Evolutionary conservation across 208 protist species (phyloP), one percentile per base, ranked within the genome.

Genomic region (Kentomonas sorsogonicus): DNA sequence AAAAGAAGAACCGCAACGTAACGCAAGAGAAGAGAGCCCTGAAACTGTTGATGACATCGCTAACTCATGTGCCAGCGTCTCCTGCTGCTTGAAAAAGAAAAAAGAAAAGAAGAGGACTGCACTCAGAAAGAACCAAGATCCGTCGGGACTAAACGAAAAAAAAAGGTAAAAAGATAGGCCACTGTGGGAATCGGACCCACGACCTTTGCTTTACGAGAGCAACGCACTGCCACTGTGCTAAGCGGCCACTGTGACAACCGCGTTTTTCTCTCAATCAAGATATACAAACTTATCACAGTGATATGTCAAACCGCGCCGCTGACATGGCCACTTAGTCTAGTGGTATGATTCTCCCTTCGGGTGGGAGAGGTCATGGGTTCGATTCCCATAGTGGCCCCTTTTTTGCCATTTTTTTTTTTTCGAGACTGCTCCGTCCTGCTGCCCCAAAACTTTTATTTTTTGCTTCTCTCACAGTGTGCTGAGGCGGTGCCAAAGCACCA

Each of bases 121-220:
- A 66, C 43, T 16, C 3, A 63, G n/a, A 11, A 6, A 29, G 3
- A 15, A 2, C n/a, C 6, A 48, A 48, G 20, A 53, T 57, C 4
- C 34, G 52, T 4, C 4, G 15, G 16, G 10, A 45, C 4, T 9
- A 9, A 16, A 3, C 40, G 26, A 57, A 7, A 43, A n/a, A 31
- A 33, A 29, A 39, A 47, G 51, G 22, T 13, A 75, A 77, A 77
- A 77, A 55, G 18, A 0, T 20, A 95, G 89, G 84, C 89, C 83
- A 91, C 84, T 96, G 83, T 84, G 86, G 94, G 89, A 96, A 96
- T 96, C 84, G 89, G 93, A 96, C 89, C 94, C 86, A 84, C 81
- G 91, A 94, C 89, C 91, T 87, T 85, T 85, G 91, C 85, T 96
- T 96, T 96, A 94, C 90, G 90, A 96, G 87, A 96, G 85, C 89